Evolutionary conservation across 2,329 filamentous ascomycete genomes (phyloP).

Genomic region (Rhynchosporium secalis): DNA sequence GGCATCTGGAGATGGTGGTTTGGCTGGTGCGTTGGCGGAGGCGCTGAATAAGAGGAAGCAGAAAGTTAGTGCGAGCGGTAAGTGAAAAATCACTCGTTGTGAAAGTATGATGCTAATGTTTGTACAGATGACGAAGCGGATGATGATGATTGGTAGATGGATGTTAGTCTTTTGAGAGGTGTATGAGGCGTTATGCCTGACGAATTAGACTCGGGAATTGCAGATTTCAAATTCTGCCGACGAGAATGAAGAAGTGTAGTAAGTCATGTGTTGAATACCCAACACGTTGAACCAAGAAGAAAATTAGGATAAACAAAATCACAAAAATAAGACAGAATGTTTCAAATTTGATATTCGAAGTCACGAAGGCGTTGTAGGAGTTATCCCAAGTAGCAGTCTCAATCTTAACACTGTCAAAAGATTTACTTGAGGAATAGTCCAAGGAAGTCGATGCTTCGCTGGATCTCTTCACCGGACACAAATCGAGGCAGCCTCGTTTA

Average conservation of each 20-base stretch:
- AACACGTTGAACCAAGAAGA: neutral
- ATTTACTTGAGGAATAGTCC: no score
- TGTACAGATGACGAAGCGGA: conserved; percentile 71
- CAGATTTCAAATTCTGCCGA: conserved; percentile 17
- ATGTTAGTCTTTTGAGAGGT: conserved; percentile 10
- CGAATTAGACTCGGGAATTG: conserved; percentile 18
- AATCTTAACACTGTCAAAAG: no score
- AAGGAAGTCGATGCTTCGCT: no score
- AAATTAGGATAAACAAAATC: no score
- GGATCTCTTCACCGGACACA: no score
- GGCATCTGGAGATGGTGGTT: conserved; percentile 56
- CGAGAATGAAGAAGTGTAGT: conserved; percentile 4
- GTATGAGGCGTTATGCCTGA: conserved; percentile 13
- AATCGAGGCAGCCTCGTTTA: neutral
- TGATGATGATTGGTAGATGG: conserved; percentile 64
- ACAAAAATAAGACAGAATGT: no score
- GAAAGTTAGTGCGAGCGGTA: conserved; percentile 94
- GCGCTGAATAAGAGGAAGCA: conserved; percentile 81
- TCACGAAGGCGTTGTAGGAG: no score
- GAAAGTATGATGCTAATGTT: conserved; percentile 29
- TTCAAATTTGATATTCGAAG: no score
- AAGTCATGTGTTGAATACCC: conserved; percentile 25
- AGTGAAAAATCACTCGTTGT: conserved; percentile 45
- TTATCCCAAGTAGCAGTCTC: no score
- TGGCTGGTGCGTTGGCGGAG: conserved; percentile 81